Evolutionary conservation across 371 early-diverging fungal species (phyloP), one percentile per base, ranked within the genome.

Genomic region (Rhizomucor pusillus): DNA sequence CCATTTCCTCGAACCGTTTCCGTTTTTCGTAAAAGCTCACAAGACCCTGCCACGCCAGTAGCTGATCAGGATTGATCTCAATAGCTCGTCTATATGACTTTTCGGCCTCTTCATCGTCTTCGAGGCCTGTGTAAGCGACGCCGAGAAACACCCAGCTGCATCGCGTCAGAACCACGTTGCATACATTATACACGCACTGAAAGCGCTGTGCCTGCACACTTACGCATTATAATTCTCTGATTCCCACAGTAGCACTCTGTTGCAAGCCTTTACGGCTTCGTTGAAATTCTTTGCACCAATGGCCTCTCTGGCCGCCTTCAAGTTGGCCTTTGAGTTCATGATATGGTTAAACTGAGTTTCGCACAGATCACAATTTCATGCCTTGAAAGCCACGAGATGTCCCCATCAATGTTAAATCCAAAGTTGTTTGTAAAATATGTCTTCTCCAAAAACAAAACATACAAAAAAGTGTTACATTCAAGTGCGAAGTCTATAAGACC

Each of bases 181-280:
- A 34, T 29, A 41, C 5, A 19, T 9, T 2, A 23, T 5, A 13
- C 13, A 47, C 10, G 25, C 24, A 37, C n/a, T 11, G 39, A 37
- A 37, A 11, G n/a, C n/a, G n/a, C n/a, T n/a, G n/a, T n/a, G n/a
- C n/a, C n/a, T n/a, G n/a, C n/a, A n/a, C 39, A 52, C 61, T 63
- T 82, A 87, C 85, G 87, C 94, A 69, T 86, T 89, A 71, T 93
- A 93, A 65, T 90, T 93, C 16, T 66, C 73, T 9, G 75, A 70
- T 47, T 93, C 93, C 62, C 79, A 72, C 43, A 90, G 80, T 1
- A 93, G 74, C 19, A 92, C 78, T 34, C 85, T 76, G 40, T 82
- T 75, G 63, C 90, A 82, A 20, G 83, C 72, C 25, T 82, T 83
- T 51, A 91, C 77, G 7, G 90, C 91, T 39, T 84, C 81, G 35